phyloP scores from a whole-genome alignment of 257 asterid genomes.

The Solanum appendiculatum region DNA sequence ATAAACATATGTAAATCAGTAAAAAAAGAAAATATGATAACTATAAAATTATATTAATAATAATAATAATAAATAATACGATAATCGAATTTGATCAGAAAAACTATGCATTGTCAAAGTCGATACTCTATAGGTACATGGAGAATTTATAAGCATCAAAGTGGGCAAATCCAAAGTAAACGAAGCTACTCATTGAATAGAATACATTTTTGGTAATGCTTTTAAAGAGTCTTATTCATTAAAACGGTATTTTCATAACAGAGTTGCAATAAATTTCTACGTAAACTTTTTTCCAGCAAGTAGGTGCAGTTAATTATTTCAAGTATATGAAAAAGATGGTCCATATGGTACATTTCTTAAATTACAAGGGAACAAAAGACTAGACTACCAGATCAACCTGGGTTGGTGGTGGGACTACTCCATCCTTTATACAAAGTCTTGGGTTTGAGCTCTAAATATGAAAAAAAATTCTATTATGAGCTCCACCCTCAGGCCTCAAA shows the following conservation, averaged over 20 bases:
- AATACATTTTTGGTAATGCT: not conserved
- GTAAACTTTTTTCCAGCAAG: not conserved
- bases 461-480: no score
- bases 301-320: conserved; percentile 1
- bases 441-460: no score
- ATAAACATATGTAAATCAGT: fast-evolving
- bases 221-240: not conserved
- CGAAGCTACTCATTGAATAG: not conserved
- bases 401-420: not conserved
- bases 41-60: no score
- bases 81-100: not conserved
- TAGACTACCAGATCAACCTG: no score
- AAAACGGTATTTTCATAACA: not conserved
- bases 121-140: not conserved
- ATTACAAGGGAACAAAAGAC: not conserved
- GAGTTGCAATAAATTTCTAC: not conserved
- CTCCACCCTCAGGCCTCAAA: no score
- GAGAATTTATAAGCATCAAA: not conserved
- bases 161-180: not conserved
- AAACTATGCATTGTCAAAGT: not conserved
- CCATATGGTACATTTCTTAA: not conserved
- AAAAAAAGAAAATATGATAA: no score
- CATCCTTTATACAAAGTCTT: not conserved
- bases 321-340: not conserved
- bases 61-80: not conserved